A percentile compares a stretch with the other conserved stretches of the same genome.
Evolutionary conservation across 2,329 filamentous ascomycete genomes (phyloP).

Genomic region (Microdochium trichocladiopsis): DNA sequence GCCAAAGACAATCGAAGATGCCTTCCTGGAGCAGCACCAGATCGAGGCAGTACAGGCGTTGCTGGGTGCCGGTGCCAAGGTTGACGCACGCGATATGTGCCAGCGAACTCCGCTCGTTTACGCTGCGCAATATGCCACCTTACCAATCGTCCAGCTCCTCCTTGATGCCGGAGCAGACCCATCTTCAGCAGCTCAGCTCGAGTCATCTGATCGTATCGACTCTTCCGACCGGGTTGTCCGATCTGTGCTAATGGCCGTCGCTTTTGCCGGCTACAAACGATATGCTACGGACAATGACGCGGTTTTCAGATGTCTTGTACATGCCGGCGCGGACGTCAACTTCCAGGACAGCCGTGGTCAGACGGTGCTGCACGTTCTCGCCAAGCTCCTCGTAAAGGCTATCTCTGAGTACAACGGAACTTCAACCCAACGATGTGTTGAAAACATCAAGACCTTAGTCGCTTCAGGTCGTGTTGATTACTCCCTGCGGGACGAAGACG

Average conservation of each 20-base stretch:
- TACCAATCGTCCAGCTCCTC: not conserved
- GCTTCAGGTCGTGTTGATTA: not conserved
- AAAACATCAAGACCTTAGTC: not conserved
- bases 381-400: not conserved
- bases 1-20: not conserved
- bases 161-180: not conserved
- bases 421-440: not conserved
- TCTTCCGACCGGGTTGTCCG: not conserved
- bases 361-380: not conserved
- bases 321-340: not conserved
- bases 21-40: not conserved
- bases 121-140: not conserved
- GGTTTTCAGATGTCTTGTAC: not conserved
- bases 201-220: not conserved
- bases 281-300: not conserved
- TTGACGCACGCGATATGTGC: not conserved
- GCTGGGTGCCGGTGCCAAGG: not conserved
- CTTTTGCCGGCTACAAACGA: not conserved
- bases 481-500: not conserved
- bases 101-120: not conserved
- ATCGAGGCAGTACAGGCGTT: not conserved
- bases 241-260: not conserved
- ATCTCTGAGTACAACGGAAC: not conserved
- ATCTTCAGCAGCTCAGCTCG: not conserved
- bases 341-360: not conserved